A percentile compares a stretch with the other conserved stretches of the same genome.
phyloP scores from a whole-genome alignment of 805 yeast species.

The Schizosaccharomyces osmophilus region DNA sequence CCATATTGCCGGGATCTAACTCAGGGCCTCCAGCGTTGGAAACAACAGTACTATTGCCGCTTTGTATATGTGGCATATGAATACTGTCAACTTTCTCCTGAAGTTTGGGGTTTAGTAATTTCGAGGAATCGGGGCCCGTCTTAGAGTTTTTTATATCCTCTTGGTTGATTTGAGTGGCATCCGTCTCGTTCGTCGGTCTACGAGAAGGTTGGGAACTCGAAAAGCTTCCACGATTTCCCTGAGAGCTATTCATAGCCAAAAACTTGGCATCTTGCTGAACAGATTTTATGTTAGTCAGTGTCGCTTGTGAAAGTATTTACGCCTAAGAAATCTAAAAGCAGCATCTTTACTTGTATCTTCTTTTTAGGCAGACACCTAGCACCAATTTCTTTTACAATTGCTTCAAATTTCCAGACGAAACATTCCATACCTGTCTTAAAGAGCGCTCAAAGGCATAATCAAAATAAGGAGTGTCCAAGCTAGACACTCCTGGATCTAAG shows the following conservation, averaged over 20 bases:
- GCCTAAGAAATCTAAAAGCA: background rate
- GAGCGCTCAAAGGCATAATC: background rate
- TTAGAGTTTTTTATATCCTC: background rate
- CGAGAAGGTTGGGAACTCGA: background rate
- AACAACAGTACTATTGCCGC: background rate
- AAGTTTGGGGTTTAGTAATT: background rate
- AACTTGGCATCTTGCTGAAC: background rate
- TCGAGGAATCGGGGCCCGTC: background rate
- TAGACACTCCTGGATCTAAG: background rate
- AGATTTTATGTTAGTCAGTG: background rate
- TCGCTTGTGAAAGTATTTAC: background rate
- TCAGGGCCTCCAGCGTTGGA: background rate
- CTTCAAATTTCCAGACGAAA: too few relatives aligned
- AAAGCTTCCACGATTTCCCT: background rate
- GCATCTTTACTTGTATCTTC: background rate
- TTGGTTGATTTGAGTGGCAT: background rate
- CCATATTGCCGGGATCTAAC: background rate
- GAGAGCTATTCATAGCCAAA: background rate
- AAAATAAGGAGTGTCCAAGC: background rate
- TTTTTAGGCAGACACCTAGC: too few relatives aligned
- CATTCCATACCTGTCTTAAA: background rate
- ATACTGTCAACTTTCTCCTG: background rate
- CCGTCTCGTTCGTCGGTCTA: background rate
- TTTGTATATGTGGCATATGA: background rate
- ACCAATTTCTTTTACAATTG: too few relatives aligned